Evolutionary conservation across 2,329 filamentous ascomycete genomes (phyloP), one percentile per base, ranked within the genome.

Genomic region (Diaporthe australafricana): DNA sequence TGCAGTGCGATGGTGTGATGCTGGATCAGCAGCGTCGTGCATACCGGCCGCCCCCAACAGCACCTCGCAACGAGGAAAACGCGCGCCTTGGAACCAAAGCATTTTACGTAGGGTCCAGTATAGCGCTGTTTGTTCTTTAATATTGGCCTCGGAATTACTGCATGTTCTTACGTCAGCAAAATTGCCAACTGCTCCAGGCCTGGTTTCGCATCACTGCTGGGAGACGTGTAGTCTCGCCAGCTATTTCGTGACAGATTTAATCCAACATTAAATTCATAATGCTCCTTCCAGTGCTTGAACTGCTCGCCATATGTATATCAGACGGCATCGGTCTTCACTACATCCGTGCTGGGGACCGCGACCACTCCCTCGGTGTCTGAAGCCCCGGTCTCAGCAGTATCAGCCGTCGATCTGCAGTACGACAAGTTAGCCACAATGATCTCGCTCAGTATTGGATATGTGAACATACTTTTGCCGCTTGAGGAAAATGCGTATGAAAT

Each of bases 11-110:
- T 69, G 67, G 67, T 69, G 67, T 69, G 67, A 60, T 69, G 12
- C 53, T 22, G 60, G 60, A 42, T 60, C 80, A 72, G 81, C 76
- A 25, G 6, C n/a, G 35, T 6, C 12, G 5, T 65, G 56, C 60
- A 38, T 11, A 35, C n/a, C 22, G 14, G 11, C 35, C 14, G 20
- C 30, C 6, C 20, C 30, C 20, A 38, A 48, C 17, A 7, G 40
- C 40, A 22, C 27, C 45, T 27, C 7, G 12, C 20, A 35, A 35
- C 35, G 9, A 38, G 14, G 14, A 14, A 12, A 65, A 50, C 32
- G n/a, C 38, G 8, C 25, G 11, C 20, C n/a, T 9, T 17, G 12
- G 0, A 7, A 48, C 17, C 20, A 30, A 63, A n/a, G 42, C 1
- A 11, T 38, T 65, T 50, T n/a, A 22, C 17, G 11, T 22, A 17